Base-by-base conservation (phyloP, 2,329 filamentous ascomycete genomes). In the Sporothrix sp. region DNA sequence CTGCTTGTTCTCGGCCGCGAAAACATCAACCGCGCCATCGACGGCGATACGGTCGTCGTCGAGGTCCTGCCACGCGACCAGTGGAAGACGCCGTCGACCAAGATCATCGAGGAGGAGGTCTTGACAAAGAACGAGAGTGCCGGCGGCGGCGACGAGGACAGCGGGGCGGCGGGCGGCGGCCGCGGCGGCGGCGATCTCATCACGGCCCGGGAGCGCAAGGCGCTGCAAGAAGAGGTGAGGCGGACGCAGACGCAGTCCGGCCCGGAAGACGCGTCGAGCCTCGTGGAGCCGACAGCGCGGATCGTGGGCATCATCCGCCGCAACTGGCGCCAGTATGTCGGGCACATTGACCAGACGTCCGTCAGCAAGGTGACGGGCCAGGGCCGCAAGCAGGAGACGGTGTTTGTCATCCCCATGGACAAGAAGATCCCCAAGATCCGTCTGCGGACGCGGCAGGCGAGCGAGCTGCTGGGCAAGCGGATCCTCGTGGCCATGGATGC, bases 251-350 rank as follows among this genome's bases (percentile, higher is more conserved):
- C 81, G 48, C 83, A 84, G 62, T 80, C 73, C 49, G 76, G 78
- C 59, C 85, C 82, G 49, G 83, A 84, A 61, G 85, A 83, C 1
- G n/a, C 50, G 10, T 35, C 50, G 3, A 38, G 37, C n/a, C 36
- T 81, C 45, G 81, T 87, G 3, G 89, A 96, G 60, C 93, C 93
- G 7, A 97, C 93, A 7, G 93, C 91, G 23, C 87, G 79, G 63
- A 86, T 98, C 11, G 88, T 97, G 7, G 93, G 93, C 43, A 76
- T 97, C 21, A 80, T 95, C 63, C 96, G 95, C 69, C 81, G 93
- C 48, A 97, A 97, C 66, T 98, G 93, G 93, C 79, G 93, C 54
- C 94, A 97, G 66, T 97, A 96, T 60, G 93, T 98, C 55, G 93
- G 93, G 2, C 90, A 96, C 63, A 84, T 98, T 51, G 93, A 98